Evolutionary conservation across 345 rosid genomes (phyloP).

Genomic region (Hibiscus trionum): DNA sequence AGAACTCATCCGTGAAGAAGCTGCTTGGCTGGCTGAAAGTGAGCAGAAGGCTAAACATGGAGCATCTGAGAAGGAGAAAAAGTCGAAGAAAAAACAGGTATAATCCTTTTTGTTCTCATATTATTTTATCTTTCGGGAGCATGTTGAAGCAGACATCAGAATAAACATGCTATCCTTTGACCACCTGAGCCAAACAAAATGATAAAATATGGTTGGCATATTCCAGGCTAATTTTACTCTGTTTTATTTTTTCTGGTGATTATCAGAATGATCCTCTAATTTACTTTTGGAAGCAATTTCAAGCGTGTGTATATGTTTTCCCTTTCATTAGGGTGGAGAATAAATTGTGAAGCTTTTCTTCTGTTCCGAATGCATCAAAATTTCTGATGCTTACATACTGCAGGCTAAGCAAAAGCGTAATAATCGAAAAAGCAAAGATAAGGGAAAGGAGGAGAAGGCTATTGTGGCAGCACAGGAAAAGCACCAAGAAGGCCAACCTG

Average conservation of each 20-base stretch:
- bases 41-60: slow-evolving; percentile 70
- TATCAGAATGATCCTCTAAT: neutral
- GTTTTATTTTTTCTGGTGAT: neutral
- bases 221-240: neutral
- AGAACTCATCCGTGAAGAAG: slow-evolving; percentile 94
- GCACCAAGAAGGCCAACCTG: slow-evolving; percentile 30
- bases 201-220: neutral
- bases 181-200: neutral
- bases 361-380: neutral
- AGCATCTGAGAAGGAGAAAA: slow-evolving; percentile 65
- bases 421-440: slow-evolving; percentile 75
- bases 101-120: neutral
- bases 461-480: slow-evolving; percentile 30
- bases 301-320: neutral
- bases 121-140: neutral
- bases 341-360: neutral
- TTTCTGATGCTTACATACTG: slow-evolving; percentile 4
- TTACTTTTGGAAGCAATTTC: neutral
- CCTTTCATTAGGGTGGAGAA: neutral
- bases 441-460: slow-evolving; percentile 61
- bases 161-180: neutral
- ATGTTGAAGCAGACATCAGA: neutral
- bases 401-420: slow-evolving; percentile 89
- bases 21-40: slow-evolving; percentile 66
- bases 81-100: slow-evolving; percentile 87